Evolutionary conservation across 108 stramenopile genomes (phyloP).

Genomic region (Fragilaria crotonensis): DNA sequence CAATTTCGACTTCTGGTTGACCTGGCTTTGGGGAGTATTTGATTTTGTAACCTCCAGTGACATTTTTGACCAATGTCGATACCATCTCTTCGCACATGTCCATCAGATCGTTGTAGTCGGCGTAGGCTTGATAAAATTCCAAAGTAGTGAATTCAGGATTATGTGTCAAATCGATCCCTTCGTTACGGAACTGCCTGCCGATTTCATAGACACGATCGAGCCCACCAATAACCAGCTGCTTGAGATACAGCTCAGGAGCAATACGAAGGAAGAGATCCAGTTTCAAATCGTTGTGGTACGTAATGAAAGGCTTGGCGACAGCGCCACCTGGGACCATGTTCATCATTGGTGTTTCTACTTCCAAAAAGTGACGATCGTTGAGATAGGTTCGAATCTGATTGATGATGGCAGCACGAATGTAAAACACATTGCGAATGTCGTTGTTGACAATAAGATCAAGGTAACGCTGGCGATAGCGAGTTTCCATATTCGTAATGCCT

Average conservation of each 20-base stretch:
- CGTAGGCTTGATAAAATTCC: constrained; percentile 99
- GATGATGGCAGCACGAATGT: constrained; percentile 86
- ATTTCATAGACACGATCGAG: constrained; percentile 99
- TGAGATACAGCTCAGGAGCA: constrained; percentile 97
- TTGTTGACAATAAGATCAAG: constrained; percentile 96
- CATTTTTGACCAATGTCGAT: constrained; percentile 90
- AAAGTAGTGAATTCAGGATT: constrained; percentile 99
- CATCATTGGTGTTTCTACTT: constrained; percentile 99
- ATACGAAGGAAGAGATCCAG: constrained; percentile 94
- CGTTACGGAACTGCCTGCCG: constrained; percentile 98
- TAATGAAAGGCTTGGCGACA: constrained; percentile 95
- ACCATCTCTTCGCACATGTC: constrained; percentile 96
- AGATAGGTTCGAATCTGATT: constrained; percentile 91
- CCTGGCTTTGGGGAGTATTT: constrained; percentile 93
- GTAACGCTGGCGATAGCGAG: constrained; percentile 96
- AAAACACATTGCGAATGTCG: constrained; percentile 82
- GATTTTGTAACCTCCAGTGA: constrained; percentile 94
- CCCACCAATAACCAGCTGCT: constrained; percentile 96
- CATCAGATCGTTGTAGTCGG: constrained; percentile 99
- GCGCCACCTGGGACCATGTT: constrained; percentile 99
- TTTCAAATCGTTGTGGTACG: constrained; percentile 96
- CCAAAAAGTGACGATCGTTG: constrained; percentile 92
- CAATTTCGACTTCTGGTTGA: constrained; percentile 83
- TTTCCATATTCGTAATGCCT: constrained; percentile 93
- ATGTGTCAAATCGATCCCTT: constrained; percentile 99